Percentiles rank a stretch among this genome's conserved stretches.
phyloP scores from a whole-genome alignment of 768 basidiomycete species.

The Lanmaoa rubissima region DNA sequence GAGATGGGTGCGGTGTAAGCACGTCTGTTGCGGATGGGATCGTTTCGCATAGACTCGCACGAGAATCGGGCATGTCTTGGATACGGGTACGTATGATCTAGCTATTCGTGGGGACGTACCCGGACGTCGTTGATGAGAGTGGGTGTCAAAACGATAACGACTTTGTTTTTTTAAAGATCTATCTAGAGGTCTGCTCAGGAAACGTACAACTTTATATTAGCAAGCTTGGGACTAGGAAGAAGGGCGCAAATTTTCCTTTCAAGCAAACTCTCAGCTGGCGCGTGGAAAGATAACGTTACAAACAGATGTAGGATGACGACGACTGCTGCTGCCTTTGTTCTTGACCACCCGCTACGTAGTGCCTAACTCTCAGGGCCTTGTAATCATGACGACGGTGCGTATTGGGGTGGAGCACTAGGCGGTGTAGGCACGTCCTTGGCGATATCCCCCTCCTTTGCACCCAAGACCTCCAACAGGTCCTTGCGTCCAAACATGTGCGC shows the following conservation, averaged over 20 bases:
- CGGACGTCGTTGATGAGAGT: background rate
- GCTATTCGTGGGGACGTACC: background rate
- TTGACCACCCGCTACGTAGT: background rate
- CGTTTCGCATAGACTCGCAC: background rate
- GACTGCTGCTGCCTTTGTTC: background rate
- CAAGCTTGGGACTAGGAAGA: too few species aligned
- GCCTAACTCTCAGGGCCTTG: background rate
- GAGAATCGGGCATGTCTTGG: background rate
- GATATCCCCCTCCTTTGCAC: slow-evolving; percentile 55
- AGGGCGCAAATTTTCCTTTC: too few species aligned
- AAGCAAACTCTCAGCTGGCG: too few species aligned
- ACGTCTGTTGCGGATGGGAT: background rate
- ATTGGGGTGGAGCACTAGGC: slow-evolving; percentile 10
- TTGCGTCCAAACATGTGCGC: slow-evolving; percentile 66
- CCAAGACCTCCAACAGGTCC: slow-evolving; percentile 54
- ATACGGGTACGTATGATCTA: background rate
- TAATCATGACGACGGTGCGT: background rate
- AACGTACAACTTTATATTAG: background rate
- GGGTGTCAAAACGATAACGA: background rate
- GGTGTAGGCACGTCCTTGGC: slow-evolving; percentile 32
- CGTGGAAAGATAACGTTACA: too few species aligned
- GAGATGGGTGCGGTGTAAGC: slow-evolving; percentile 30
- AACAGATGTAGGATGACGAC: background rate
- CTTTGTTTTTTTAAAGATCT: background rate
- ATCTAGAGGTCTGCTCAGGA: background rate